Percentiles rank a stretch among this genome's conserved stretches.
These are phyloP conservation scores for Flammula alnicola DNA, from an alignment of 1,284 basidiomycete genomes.

Conservation along the genomic window DNA sequence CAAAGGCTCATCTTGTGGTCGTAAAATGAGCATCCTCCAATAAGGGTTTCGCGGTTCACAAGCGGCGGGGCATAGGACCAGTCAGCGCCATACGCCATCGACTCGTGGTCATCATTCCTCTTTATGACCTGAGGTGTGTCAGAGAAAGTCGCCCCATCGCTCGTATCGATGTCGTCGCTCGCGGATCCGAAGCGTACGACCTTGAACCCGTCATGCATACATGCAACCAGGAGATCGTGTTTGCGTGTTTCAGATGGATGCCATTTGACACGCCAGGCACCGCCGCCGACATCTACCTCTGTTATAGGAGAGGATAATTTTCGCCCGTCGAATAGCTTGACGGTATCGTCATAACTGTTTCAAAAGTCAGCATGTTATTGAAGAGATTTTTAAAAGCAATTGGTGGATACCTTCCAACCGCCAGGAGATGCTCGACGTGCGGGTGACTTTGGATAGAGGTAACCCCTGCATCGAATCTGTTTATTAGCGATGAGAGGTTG, in stretches of 20 bases:
- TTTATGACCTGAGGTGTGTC: conserved; percentile 48
- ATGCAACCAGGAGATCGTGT: conserved; percentile 83
- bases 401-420: conserved; percentile 80
- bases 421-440: conserved; percentile 79
- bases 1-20: conserved; percentile 88
- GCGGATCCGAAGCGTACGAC: conserved; percentile 59
- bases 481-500: not conserved
- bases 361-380: no score
- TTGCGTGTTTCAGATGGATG: conserved; percentile 71
- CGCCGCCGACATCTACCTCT: conserved; percentile 81
- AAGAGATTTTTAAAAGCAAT: not conserved
- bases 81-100: conserved; percentile 93
- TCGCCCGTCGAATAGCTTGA: conserved; percentile 87
- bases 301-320: conserved; percentile 64
- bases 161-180: conserved; percentile 13
- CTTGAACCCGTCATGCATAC: conserved; percentile 98
- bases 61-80: conserved; percentile 68
- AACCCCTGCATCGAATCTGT: conserved; percentile 92
- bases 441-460: conserved; percentile 91
- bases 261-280: conserved; percentile 97
- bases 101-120: conserved; percentile 80
- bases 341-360: conserved; percentile 83
- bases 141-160: conserved; percentile 2
- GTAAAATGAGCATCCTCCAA: conserved; percentile 97
- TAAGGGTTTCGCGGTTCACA: conserved; percentile 47